A percentile compares a stretch with the other conserved stretches of the same genome.
phyloP scores from a whole-genome alignment of 257 asterid genomes.

The Sherardia arvensis region DNA sequence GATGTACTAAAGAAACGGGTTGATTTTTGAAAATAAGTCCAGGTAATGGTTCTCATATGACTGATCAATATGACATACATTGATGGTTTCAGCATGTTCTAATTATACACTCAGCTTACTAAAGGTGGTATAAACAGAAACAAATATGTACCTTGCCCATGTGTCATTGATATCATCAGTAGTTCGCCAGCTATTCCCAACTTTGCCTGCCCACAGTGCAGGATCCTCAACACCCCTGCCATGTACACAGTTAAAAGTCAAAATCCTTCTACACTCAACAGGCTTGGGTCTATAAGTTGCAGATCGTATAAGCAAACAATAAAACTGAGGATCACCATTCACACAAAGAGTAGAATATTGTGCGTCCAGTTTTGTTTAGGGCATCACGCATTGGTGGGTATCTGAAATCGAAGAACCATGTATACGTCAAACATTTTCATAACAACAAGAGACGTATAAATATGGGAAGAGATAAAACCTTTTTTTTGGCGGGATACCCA shows the following conservation, averaged over 20 bases:
- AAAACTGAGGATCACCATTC: conserved; percentile 55
- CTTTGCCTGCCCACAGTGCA: conserved; percentile 78
- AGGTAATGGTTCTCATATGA: not conserved
- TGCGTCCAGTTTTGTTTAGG: conserved; percentile 71
- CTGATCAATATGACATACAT: not conserved
- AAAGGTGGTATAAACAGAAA: not conserved
- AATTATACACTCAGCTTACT: not conserved
- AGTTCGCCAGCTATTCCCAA: conserved; percentile 97
- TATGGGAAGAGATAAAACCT: conserved; percentile 35
- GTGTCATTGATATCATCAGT: conserved; percentile 87
- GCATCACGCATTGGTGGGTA: conserved; percentile 99
- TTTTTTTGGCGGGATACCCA: conserved; percentile 65
- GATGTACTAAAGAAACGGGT: not conserved
- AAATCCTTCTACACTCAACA: conserved; percentile 2
- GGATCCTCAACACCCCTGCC: conserved; percentile 88
- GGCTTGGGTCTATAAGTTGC: not conserved
- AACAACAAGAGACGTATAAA: not conserved
- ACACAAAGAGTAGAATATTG: conserved; percentile 84
- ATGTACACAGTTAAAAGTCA: conserved; percentile 13
- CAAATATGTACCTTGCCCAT: conserved; percentile 75
- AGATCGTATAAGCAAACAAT: conserved; percentile 3
- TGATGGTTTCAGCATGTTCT: not conserved
- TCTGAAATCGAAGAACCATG: conserved; percentile 30
- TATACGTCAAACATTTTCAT: conserved; percentile 1
- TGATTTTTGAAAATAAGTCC: not conserved